Conservation (phyloP, 805 yeast genomes). For the Nakazawaea anatomiae region DNA sequence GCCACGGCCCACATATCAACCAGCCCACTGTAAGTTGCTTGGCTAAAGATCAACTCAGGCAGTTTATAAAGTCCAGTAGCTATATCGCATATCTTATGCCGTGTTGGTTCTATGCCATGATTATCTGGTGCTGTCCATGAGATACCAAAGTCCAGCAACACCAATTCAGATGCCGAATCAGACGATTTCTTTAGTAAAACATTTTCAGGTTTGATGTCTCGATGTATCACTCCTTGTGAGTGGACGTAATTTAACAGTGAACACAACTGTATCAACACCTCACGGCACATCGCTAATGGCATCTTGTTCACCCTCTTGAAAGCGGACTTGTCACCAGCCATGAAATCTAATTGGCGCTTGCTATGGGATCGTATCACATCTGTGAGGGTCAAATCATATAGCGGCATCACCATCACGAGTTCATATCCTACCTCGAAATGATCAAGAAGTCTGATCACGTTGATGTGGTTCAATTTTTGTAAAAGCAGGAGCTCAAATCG, state of each 20-base stretch:
- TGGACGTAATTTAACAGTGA: conserved; percentile 62
- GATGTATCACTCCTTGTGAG: conserved; percentile 53
- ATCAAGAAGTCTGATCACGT: conserved; percentile 15
- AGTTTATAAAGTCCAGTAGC: conserved; percentile 66
- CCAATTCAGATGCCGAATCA: no score
- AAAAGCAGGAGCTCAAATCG: conserved; percentile 38
- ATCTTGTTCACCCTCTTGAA: conserved; percentile 14
- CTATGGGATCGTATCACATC: conserved; percentile 19
- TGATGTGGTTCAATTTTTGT: conserved; percentile 11
- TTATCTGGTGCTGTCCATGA: conserved; percentile 41
- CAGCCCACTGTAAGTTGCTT: conserved; percentile 43
- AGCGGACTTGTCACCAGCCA: background rate
- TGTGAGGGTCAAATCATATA: conserved; percentile 28
- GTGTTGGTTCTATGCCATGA: conserved; percentile 56
- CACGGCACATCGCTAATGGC: conserved; percentile 11
- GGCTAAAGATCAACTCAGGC: conserved; percentile 66
- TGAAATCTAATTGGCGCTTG: background rate
- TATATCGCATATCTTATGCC: conserved; percentile 46
- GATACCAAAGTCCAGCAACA: conserved; percentile 37
- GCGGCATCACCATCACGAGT: conserved; percentile 36
- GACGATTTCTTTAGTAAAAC: no score
- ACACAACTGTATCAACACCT: conserved; percentile 30
- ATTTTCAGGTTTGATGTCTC: conserved; percentile 80
- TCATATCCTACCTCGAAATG: conserved; percentile 22
- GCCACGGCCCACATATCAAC: conserved; percentile 76